Base-by-base conservation (phyloP, 306 rosid genomes). In the Prosopis cineraria region DNA sequence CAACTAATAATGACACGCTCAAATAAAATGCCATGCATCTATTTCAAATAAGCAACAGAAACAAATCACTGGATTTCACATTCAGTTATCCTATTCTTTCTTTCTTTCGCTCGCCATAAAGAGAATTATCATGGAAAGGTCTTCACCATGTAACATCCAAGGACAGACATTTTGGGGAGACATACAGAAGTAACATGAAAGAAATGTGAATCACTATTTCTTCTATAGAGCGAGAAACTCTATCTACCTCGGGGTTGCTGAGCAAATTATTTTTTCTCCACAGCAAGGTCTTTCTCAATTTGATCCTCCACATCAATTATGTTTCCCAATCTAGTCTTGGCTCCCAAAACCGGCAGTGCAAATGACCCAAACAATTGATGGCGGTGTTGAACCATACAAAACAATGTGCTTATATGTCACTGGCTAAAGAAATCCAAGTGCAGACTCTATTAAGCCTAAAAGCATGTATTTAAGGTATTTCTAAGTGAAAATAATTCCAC, bases 221-320 rank as follows among this genome's bases (percentile, higher is more conserved):
- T 73, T 72, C 68, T 36, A 34, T 65, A 83, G 90, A 82, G 84
- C 44, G 81, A 90, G 84, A 85, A 70, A 75, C 90, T 86, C 90
- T 80, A 83, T 80, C 62, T 66, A 40, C 76, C 81, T 79, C 75
- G 60, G 72, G 65, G 73, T 70, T 73, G 80, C 65, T 72, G 62
- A 67, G 53, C 76, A 85, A 72, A 45, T 86, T 76, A 81, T 84
- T 73, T 81, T 65, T 80, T 43, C 48, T 19, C 30, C 48, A 65
- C 25, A 65, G 10, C 44, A 20, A 20, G 9, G 29, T 20, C 25
- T 3, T 65, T 37, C 70, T 36, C 19, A 65, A 20, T 20, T 65
- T 65, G 31, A 37, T 65, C 48, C 25, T 64, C 69, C 44, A 9
- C 43, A n/a, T 9, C 6, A 20, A 65, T 65, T 10, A 34, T 2